Evolutionary conservation across 2,329 filamentous ascomycete genomes (phyloP), one percentile per base, ranked within the genome.

Genomic region (Penicillium sp.): DNA sequence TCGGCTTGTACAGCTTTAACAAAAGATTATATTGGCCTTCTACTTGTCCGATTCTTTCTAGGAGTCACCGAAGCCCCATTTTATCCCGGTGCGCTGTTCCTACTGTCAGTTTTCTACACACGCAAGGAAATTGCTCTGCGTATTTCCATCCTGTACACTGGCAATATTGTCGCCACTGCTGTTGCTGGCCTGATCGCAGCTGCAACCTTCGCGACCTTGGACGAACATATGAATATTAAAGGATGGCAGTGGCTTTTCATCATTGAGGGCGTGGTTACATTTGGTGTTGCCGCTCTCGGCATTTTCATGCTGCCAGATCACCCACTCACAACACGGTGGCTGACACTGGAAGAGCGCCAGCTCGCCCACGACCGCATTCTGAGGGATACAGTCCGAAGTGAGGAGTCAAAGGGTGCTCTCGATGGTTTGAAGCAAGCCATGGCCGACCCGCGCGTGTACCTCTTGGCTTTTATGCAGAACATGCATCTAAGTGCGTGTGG

Each of bases 321-420:
- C 49, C 73, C 68, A 9, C 67, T 75, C 31, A 74, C 75, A 27
- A 77, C 77, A 0, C 66, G 68, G 8, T 80, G 80, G 67, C 72
- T 82, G 42, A 77, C 66, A 2, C 69, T 71, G 1, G 75, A 78
- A 21, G 79, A 83, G 62, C 74, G 75, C 34, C 71, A 79, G 37
- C 68, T 82, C 6, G 78, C 79, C 2, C 75, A 79, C 54, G 66
- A 66, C 23, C 75, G 80, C 39, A 79, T 80, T 69, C 76, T 78
- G 46, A 72, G 75, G 46, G 81, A 85, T 57, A 82, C 80, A 7
- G 75, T 82, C 8, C 76, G 76, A n/a, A 73, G 73, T 6, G 66
- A 71, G 51, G 77, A 78, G 78, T 40, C 75, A 73, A 6, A 79
- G 72, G 6, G 73, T 75, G 4, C 78, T 70, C 59, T 66, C 61